Conservation (phyloP, 805 yeast species). For the Barnettozyma wickerhamii region DNA sequence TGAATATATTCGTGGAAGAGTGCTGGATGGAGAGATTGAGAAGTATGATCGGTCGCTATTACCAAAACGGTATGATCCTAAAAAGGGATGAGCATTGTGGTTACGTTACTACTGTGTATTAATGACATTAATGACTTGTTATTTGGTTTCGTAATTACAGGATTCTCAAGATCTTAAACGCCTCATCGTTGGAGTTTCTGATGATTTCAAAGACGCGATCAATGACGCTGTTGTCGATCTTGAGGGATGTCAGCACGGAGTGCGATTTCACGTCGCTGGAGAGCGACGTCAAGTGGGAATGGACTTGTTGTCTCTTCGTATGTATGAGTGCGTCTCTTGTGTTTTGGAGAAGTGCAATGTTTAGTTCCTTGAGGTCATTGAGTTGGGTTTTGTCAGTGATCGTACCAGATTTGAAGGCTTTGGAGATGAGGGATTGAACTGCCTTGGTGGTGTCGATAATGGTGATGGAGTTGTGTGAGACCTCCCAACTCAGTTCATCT, state of each 20-base stretch:
- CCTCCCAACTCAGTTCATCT: slow-evolving; percentile 16
- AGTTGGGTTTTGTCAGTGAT: slow-evolving; percentile 8
- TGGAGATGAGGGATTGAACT: slow-evolving; percentile 13
- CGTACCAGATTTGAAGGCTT: background rate
- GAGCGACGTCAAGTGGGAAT: background rate
- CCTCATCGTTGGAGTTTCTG: slow-evolving; percentile 16
- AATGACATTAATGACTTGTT: background rate
- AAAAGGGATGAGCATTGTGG: background rate
- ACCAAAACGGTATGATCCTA: slow-evolving; percentile 12
- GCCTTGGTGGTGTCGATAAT: slow-evolving; percentile 19
- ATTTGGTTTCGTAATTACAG: slow-evolving; percentile 5
- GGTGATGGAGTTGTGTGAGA: slow-evolving; percentile 15
- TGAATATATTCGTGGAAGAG: slow-evolving; percentile 6
- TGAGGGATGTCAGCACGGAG: slow-evolving; percentile 11
- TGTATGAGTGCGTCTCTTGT: slow-evolving; percentile 19
- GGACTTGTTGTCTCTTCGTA: slow-evolving; percentile 8
- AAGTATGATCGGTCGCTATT: slow-evolving; percentile 13
- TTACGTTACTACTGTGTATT: too few species aligned
- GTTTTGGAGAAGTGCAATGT: slow-evolving; percentile 9
- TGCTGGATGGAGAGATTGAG: slow-evolving; percentile 13
- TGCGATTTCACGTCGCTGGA: slow-evolving; percentile 3
- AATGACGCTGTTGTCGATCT: slow-evolving; percentile 5
- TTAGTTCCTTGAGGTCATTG: slow-evolving; percentile 17
- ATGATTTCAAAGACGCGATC: slow-evolving; percentile 18
- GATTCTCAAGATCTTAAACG: slow-evolving; percentile 19